Evolutionary conservation across 352 stramenopile genomes (phyloP).

Genomic region (Globisporangium perplexum): DNA sequence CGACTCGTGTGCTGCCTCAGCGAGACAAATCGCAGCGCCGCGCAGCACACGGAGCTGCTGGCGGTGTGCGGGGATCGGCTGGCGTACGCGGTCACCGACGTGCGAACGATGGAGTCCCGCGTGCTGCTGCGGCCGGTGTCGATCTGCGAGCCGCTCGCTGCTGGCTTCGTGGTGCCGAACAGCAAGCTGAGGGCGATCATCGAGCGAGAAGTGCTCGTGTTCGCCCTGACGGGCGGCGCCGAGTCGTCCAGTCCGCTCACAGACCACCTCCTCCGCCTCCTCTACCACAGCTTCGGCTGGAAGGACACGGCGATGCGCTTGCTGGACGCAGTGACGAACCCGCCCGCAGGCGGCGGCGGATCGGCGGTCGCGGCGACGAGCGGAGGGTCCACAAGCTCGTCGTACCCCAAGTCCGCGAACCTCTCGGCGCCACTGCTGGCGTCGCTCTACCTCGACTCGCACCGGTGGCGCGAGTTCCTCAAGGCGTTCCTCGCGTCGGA

Average conservation of each 20-base stretch:
- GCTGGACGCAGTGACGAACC: slow-evolving; percentile 30
- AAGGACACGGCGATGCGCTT: slow-evolving; percentile 42
- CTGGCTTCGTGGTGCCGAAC: slow-evolving; percentile 33
- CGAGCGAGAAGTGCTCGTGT: slow-evolving; percentile 56
- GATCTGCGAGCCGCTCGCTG: slow-evolving; percentile 46
- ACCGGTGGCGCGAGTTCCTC: slow-evolving; percentile 54
- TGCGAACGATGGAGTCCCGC: slow-evolving; percentile 27
- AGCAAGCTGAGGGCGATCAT: slow-evolving; percentile 44
- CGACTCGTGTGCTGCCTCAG: slow-evolving; percentile 29
- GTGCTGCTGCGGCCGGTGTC: slow-evolving; percentile 34
- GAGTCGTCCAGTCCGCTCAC: slow-evolving; percentile 41
- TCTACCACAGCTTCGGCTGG: slow-evolving; percentile 59
- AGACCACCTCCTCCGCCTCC: slow-evolving; percentile 28
- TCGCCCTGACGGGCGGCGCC: slow-evolving; percentile 31
- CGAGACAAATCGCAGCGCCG: neutral
- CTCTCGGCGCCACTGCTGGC: slow-evolving; percentile 31
- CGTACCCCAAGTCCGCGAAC: slow-evolving; percentile 37
- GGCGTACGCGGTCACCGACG: slow-evolving; percentile 38
- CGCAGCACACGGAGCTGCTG: slow-evolving; percentile 27
- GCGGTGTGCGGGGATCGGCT: slow-evolving; percentile 48
- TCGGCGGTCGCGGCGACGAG: slow-evolving; percentile 3
- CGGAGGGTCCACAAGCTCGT: slow-evolving; percentile 8
- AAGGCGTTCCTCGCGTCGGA: slow-evolving; percentile 42
- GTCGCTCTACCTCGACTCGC: slow-evolving; percentile 45
- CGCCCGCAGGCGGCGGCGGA: slow-evolving; percentile 8